These are phyloP conservation scores for Bacidia gigantensis DNA, from an alignment of 495 filamentous ascomycete species.

Conservation along the genomic window DNA sequence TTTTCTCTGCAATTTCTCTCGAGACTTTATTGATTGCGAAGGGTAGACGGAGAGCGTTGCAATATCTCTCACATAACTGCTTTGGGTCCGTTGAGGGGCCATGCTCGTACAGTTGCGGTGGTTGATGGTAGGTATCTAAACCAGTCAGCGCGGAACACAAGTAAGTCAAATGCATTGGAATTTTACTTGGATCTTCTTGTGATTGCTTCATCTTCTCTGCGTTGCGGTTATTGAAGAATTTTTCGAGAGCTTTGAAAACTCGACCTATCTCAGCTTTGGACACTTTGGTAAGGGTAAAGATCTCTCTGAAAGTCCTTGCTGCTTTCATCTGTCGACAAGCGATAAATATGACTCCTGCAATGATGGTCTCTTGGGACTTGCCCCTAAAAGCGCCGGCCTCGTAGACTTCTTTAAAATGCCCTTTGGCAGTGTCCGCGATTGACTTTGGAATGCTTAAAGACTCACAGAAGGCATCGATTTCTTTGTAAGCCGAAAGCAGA, in stretches of 20 bases:
- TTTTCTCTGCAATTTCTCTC: constrained; percentile 55
- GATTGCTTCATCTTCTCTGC: constrained; percentile 37
- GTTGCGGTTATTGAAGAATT: constrained; percentile 58
- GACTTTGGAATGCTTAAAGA: constrained; percentile 65
- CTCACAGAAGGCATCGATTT: constrained; percentile 80
- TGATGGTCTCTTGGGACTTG: constrained; percentile 85
- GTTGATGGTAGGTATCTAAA: constrained; percentile 1
- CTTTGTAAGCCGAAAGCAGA: constrained; percentile 69
- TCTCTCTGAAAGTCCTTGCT: constrained; percentile 82
- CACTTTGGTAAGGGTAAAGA: constrained; percentile 83
- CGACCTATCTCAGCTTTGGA: constrained; percentile 93
- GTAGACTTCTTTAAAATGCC: constrained; percentile 84
- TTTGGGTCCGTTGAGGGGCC: constrained; percentile 69
- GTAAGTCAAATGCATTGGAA: constrained; percentile 1
- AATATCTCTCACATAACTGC: constrained; percentile 80
- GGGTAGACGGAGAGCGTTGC: constrained; percentile 60
- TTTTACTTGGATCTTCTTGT: constrained; percentile 34
- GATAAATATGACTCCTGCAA: constrained; percentile 93
- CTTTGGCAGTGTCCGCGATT: constrained; percentile 76
- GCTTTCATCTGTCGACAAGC: constrained; percentile 82
- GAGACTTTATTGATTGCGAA: constrained; percentile 58
- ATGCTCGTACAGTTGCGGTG: constrained; percentile 39
- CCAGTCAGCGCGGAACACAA: not conserved
- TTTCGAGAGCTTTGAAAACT: constrained; percentile 84
- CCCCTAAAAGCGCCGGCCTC: constrained; percentile 89